Conservation (phyloP, 768 basidiomycete species). For the Kwoniella botswanensis region DNA sequence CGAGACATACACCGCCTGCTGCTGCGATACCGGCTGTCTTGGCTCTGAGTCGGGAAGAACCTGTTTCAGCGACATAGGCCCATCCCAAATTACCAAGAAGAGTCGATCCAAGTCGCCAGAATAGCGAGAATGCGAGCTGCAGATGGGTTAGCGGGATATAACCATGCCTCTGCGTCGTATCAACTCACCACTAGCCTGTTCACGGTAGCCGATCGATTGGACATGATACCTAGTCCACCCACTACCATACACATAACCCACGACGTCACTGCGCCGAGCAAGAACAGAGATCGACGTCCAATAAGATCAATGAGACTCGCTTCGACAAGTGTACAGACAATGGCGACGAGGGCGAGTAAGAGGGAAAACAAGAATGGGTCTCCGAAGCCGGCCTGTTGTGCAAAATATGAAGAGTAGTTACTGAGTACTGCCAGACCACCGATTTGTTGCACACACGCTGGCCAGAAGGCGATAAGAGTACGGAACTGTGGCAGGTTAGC, state of each 20-base stretch:
- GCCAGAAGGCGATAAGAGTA: constrained; percentile 44
- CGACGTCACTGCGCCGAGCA: constrained; percentile 24
- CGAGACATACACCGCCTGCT: constrained; percentile 38
- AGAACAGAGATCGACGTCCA: constrained; percentile 41
- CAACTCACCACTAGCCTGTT: constrained; percentile 32
- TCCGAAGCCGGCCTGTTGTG: constrained; percentile 35
- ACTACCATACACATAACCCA: constrained; percentile 39
- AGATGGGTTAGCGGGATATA: neutral
- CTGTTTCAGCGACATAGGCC: constrained; percentile 40
- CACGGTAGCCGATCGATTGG: constrained; percentile 19
- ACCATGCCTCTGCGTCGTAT: neutral
- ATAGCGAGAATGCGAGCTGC: constrained; percentile 42
- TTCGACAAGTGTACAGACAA: constrained; percentile 36
- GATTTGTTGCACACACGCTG: constrained; percentile 41
- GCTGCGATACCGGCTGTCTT: constrained; percentile 48
- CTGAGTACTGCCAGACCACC: constrained; percentile 32
- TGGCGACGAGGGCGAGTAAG: constrained; percentile 33
- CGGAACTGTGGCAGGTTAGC: constrained; percentile 31
- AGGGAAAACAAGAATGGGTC: constrained; percentile 45
- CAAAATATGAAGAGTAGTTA: constrained; percentile 42
- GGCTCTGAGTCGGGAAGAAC: constrained; percentile 40
- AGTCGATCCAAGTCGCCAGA: constrained; percentile 39
- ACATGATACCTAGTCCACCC: constrained; percentile 36
- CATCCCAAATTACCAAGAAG: constrained; percentile 39
- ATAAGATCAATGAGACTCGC: constrained; percentile 38